phyloP scores from a whole-genome alignment of 2,329 filamentous ascomycete species.

The Alternaria viburni region DNA sequence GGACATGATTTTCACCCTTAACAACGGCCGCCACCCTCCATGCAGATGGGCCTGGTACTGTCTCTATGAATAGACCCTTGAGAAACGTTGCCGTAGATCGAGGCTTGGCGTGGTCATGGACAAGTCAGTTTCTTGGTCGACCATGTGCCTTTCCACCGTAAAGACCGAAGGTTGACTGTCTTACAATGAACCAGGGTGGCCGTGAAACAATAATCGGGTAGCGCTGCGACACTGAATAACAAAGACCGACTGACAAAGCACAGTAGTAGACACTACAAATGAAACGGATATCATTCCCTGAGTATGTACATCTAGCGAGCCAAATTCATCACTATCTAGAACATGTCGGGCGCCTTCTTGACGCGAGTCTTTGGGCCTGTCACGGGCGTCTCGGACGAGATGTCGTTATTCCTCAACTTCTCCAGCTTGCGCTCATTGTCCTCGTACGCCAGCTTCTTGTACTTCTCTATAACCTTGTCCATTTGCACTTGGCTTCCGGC shows the following conservation, averaged over 20 bases:
- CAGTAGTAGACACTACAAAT: not conserved
- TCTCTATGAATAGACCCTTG: not conserved
- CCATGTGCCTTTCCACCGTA: not conserved
- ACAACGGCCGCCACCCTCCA: not conserved
- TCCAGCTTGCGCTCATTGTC: conserved; percentile 63
- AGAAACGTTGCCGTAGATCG: not conserved
- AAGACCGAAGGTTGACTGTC: not conserved
- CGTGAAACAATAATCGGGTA: not conserved
- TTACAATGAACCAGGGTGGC: not conserved
- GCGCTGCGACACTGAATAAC: not conserved
- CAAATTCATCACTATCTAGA: conserved; percentile 3
- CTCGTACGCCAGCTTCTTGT: conserved; percentile 63
- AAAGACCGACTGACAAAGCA: not conserved
- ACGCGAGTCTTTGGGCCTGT: conserved; percentile 23
- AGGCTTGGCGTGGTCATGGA: not conserved
- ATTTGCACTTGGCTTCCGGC: conserved; percentile 67
- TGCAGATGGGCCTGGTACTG: not conserved
- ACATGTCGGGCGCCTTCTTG: conserved; percentile 27
- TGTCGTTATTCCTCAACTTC: conserved; percentile 41
- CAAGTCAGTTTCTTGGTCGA: not conserved
- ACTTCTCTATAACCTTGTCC: conserved; percentile 66
- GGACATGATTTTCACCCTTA: not conserved
- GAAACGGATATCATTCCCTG: conserved; percentile 28
- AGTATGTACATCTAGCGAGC: conserved; percentile 24
- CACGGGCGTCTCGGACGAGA: conserved; percentile 44